Evolutionary conservation across 2,329 filamentous ascomycete genomes (phyloP), one percentile per base, ranked within the genome.

Genomic region (Grosmannia serpens): DNA sequence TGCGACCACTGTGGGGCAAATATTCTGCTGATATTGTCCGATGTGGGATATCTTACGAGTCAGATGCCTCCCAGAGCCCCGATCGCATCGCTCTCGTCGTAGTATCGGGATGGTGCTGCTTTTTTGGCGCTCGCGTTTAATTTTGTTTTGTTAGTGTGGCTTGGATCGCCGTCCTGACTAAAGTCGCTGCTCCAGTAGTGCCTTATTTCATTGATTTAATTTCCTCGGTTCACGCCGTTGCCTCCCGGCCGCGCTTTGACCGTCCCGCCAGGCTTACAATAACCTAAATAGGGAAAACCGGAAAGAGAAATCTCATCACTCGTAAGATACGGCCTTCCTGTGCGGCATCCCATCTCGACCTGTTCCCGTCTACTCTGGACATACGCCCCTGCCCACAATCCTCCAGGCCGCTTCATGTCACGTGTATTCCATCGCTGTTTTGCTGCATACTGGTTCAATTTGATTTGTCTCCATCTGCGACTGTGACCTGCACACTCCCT

Each of bases 391-490:
- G 10, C 10, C 11, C 10, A 11, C 33, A 11, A 35, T 35, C 10
- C 33, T 35, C 6, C 9, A 8, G 33, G 1, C 29, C 29, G 10
- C 10, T 31, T 31, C 10, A 10, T 31, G 10, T 31, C 29, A 5
- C 10, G 10, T 10, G 29, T 31, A 31, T 10, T 31, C 29, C 29
- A 10, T 35, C 7, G 33, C 33, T 35, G 11, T 26, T 15, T 50
- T n/a, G 47, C 5, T 44, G 15, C 20, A 44, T n/a, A 54, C 31
- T 54, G 33, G 44, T 54, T 44, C 52, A 54, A 54, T 54, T 54
- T 54, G 33, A 31, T 53, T 51, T 53, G 26, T 29, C 38, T 55
- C 53, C 77, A 79, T 65, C 62, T 60, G 17, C 49, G 60, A 58
- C 54, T 60, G 60, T 62, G 60, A 58, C 60, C 60, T 55, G 60